Base-by-base conservation (phyloP, 2,329 filamentous ascomycete species). In the Lachnum nothofagi region DNA sequence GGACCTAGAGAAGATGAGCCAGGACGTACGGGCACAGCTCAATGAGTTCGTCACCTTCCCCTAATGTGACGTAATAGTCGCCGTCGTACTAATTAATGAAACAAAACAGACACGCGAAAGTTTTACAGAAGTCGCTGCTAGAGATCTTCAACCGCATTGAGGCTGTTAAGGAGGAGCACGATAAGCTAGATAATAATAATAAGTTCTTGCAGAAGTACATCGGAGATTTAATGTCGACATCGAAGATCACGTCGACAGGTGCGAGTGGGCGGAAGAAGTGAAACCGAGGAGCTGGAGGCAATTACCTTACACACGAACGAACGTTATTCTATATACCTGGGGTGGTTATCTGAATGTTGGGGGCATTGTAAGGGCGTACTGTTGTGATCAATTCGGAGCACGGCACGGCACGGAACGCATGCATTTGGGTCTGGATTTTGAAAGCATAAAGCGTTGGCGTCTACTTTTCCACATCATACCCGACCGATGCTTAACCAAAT, bases 191-290 rank as follows among this genome's bases (percentile, higher is more conserved):
- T 69, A 93, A 80, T 68, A 91, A 96, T 68, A 98, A 98, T 76
- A 91, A 90, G 63, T 96, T 97, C 65, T 72, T 98, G 41, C 91
- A 97, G 69, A 95, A 95, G 68, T 97, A 97, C 67, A 97, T 97
- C 62, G 91, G 91, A 57, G 91, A 95, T 64, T 77, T 97, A 47
- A 97, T 95, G 80, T 88, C 88, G 59, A 86, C 83, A n/a, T 83
- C 80, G 66, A 86, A 86, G 64, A 85, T 86, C 59, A 86, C 82
- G 1, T 76, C 82, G 16, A 62, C 62, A 6, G 62, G 63, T 20
- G 58, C 58, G 8, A 55, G 55, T 19, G 51, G 58, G 17, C 46
- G 61, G 42, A 62, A 60, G 54, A 64, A 63, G 49, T 60, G 53
- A 45, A 46, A n/a, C n/a, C n/a, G n/a, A n/a, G n/a, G n/a, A n/a